Evolutionary conservation across 371 early-diverging fungal genomes (phyloP), one percentile per base, ranked within the genome.

Genomic region (Rhizomucor pusillus): DNA sequence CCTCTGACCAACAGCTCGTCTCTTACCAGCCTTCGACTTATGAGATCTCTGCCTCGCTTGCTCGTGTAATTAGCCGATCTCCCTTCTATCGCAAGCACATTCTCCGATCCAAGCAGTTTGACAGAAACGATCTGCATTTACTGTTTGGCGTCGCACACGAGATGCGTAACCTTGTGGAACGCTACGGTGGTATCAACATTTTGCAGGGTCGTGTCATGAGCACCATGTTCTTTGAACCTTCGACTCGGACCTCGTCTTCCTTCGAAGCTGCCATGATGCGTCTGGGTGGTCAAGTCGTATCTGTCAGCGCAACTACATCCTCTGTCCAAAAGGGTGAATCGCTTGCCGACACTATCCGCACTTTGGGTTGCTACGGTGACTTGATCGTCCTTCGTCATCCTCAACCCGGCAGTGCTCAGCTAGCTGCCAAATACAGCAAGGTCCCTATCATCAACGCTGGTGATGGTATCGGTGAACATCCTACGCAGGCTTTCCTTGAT

Each of bases 401-500:
- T 50, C 85, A 90, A 56, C 89, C 90, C 25, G 97, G 97, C 41
- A 86, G 86, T 54, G 92, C 88, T 33, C 71, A 84, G 52, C 62
- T 80, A 24, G 97, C 95, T 29, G 90, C 97, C 56, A 93, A 91
- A 74, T 88, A 82, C 73, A 85, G 91, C 48, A 89, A 85, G 73
- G 88, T 95, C 11, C 97, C 97, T 16, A 81, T 98, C 36, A 90
- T 98, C 74, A 97, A 95, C 65, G 97, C 95, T 44, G 97, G 98
- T 59, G 97, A 97, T 68, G 98, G 98, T 60, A 81, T 88, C 49
- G 97, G 98, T 41, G 98, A 97, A 79, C 98, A 98, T 75, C 98
- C 98, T 25, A 93, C 95, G 18, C 98, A 98, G 74, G 98, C 97
- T 43, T 91, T 97, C 85, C 80, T 98, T 54, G 98, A 98, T 71